phyloP scores from a whole-genome alignment of 164 flowering plant species.

The Vitis vinifera region ASM3070453v1 NC_081813.1:14002501-14003000 shows the following conservation, averaged over 20 bases:
- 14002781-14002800: conserved; percentile 23
- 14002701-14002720: conserved; percentile 14
- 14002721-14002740: conserved; percentile 18
- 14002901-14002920: conserved; percentile 57
- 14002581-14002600: not conserved
- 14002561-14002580: not conserved
- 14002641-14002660: conserved; percentile 24
- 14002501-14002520: not conserved
- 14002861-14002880: conserved; percentile 25
- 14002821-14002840: conserved; percentile 14
- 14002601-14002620: not conserved
- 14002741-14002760: conserved; percentile 8
- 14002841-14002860: conserved; percentile 3
- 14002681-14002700: not conserved
- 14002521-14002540: not conserved
- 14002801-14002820: conserved; percentile 23
- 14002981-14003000: conserved; percentile 75
- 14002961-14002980: conserved; percentile 47
- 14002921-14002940: conserved; percentile 46
- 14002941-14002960: conserved; percentile 34
- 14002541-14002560: not conserved
- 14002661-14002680: conserved; percentile 13
- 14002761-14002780: conserved; percentile 15
- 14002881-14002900: conserved; percentile 47
- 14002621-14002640: not conserved